Percentiles rank a stretch among this genome's conserved stretches.
These are phyloP conservation scores for Dactylellina parvicollis DNA, from an alignment of 2,329 filamentous ascomycete species.

Conservation along the genomic window DNA sequence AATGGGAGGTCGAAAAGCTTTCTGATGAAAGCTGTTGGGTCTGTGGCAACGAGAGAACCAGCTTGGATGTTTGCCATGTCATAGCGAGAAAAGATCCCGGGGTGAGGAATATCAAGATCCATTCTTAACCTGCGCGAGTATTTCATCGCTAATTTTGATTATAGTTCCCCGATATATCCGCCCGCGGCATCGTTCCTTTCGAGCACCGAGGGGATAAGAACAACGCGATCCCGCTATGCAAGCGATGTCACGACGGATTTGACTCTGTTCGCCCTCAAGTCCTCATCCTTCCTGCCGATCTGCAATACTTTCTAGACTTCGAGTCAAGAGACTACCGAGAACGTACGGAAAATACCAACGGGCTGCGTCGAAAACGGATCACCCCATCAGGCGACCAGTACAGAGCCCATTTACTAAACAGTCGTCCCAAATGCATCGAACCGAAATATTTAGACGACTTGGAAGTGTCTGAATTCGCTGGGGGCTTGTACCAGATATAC, in stretches of 20 bases:
- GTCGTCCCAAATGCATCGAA: not conserved
- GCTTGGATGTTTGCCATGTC: constrained; percentile 12
- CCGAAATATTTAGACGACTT: constrained; percentile 7
- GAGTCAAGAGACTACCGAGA: constrained; percentile 2
- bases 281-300: constrained; percentile 5
- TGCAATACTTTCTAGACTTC: constrained; percentile 13
- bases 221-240: constrained; percentile 12
- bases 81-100: constrained; percentile 6
- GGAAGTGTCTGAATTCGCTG: constrained; percentile 3
- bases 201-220: constrained; percentile 14
- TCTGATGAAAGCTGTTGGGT: constrained; percentile 17
- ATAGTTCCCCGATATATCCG: constrained; percentile 17
- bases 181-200: constrained; percentile 10
- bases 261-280: constrained; percentile 1
- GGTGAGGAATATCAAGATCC: not conserved
- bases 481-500: constrained; percentile 11
- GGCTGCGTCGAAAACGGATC: not conserved
- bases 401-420: constrained; percentile 13
- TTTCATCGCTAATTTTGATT: not conserved
- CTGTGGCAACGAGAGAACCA: constrained; percentile 4
- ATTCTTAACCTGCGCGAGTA: not conserved
- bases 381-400: not conserved
- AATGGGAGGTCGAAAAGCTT: constrained; percentile 22
- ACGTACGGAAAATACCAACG: not conserved
- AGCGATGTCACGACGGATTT: constrained; percentile 15